A percentile compares a stretch with the other conserved stretches of the same genome.
phyloP scores from a whole-genome alignment of 2,329 filamentous ascomycete species.

The Claviceps quebecensis region DNA sequence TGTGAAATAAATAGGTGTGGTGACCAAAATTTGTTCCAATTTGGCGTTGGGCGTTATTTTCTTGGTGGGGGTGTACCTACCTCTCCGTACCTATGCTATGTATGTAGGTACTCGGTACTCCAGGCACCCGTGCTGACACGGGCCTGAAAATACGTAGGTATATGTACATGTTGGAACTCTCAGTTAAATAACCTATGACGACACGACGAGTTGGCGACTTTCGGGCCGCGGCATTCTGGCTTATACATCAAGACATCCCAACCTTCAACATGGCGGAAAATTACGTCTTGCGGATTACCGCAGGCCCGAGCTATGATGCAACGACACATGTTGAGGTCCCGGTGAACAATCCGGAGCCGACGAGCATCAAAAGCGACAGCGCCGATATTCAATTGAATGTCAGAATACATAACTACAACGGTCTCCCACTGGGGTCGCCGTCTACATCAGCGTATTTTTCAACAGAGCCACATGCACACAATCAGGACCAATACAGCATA shows the following conservation, averaged over 20 bases:
- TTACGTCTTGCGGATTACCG: constrained; percentile 71
- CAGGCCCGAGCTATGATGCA: constrained; percentile 61
- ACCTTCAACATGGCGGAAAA: constrained; percentile 43
- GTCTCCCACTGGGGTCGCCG: constrained; percentile 60
- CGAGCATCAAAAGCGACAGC: constrained; percentile 48
- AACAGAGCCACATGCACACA: constrained; percentile 48
- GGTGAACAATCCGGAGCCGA: constrained; percentile 55
- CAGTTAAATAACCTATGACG: too few species aligned
- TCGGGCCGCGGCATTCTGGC: neutral
- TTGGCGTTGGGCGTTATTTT: too few species aligned
- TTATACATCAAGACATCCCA: neutral
- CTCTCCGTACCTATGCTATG: too few species aligned
- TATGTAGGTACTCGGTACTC: neutral
- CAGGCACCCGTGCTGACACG: too few species aligned
- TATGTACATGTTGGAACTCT: too few species aligned
- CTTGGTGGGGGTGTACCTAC: too few species aligned
- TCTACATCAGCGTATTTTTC: constrained; percentile 65
- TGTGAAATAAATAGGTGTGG: too few species aligned
- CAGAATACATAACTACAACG: constrained; percentile 51
- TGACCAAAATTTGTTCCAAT: too few species aligned
- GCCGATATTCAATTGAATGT: constrained; percentile 59
- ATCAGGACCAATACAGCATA: constrained; percentile 73
- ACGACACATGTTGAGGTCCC: constrained; percentile 58
- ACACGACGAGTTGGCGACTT: neutral
- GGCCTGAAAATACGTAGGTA: too few species aligned